Evolutionary conservation across 345 rosid species (phyloP).

Genomic region (Populus alba): DNA sequence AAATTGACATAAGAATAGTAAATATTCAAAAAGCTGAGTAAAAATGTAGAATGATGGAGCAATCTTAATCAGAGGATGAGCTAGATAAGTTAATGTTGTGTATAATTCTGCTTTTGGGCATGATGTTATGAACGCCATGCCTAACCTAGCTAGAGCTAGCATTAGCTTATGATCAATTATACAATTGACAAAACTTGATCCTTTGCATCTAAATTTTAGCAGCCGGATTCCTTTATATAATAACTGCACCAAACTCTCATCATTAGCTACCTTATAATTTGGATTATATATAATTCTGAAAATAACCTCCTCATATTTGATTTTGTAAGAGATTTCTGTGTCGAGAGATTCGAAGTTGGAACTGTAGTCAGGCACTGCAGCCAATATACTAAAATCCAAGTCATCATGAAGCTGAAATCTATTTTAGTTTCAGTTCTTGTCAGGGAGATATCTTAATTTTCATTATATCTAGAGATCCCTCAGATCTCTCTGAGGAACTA

Average conservation of each 20-base stretch:
- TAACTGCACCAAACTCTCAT: background rate
- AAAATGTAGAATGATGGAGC: background rate
- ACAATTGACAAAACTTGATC: background rate
- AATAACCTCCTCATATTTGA: background rate
- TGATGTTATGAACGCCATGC: background rate
- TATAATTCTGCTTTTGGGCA: background rate
- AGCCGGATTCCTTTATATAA: background rate
- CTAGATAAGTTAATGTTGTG: background rate
- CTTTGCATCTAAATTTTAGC: too few relatives aligned
- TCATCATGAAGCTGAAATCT: constrained; percentile 2
- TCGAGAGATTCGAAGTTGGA: background rate
- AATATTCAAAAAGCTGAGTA: background rate
- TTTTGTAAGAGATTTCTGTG: background rate
- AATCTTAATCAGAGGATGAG: background rate
- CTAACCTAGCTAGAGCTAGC: background rate
- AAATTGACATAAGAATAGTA: background rate
- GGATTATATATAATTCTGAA: background rate
- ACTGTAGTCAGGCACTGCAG: background rate
- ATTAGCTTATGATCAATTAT: background rate
- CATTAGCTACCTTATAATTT: background rate
- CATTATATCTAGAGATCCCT: background rate
- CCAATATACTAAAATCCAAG: constrained; percentile 7
- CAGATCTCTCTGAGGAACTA: background rate
- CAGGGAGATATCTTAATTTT: background rate
- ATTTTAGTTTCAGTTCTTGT: background rate